Conservation (phyloP, 345 rosid species). For the Salix udensis region DNA sequence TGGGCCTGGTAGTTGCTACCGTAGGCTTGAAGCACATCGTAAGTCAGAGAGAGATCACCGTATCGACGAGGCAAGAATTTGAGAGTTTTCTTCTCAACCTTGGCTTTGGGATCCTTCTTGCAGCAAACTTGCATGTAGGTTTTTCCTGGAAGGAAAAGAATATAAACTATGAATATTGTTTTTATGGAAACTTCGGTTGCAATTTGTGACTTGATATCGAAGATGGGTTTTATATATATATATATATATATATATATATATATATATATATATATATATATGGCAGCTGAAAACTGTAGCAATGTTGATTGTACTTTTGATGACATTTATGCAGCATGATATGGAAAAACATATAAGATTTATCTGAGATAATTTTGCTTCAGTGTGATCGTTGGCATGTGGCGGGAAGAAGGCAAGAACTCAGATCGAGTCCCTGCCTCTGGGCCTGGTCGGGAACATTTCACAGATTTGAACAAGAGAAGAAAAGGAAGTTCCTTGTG, state of each 20-base stretch:
- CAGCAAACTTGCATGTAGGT: constrained; percentile 63
- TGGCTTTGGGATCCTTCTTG: constrained; percentile 55
- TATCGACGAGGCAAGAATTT: constrained; percentile 47
- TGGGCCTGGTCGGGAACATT: neutral
- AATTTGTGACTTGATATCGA: neutral
- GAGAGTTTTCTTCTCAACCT: constrained; percentile 40
- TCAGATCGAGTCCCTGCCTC: neutral
- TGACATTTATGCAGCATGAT: neutral
- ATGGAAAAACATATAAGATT: neutral
- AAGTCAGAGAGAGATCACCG: constrained; percentile 64
- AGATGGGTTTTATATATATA: neutral
- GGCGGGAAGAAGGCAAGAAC: neutral
- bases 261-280: too few relatives aligned
- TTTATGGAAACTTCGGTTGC: neutral
- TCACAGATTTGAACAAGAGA: neutral
- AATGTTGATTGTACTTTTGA: neutral
- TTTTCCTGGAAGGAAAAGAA: constrained; percentile 39
- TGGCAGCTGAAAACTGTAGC: neutral
- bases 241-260: too few relatives aligned
- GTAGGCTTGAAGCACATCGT: constrained; percentile 67
- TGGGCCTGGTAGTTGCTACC: constrained; percentile 74
- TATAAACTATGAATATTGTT: neutral
- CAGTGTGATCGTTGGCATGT: neutral
- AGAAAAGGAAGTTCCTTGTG: too few relatives aligned
- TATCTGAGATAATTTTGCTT: neutral